phyloP scores from a whole-genome alignment of 768 basidiomycete genomes.

The Fomitopsis serialis region DNA sequence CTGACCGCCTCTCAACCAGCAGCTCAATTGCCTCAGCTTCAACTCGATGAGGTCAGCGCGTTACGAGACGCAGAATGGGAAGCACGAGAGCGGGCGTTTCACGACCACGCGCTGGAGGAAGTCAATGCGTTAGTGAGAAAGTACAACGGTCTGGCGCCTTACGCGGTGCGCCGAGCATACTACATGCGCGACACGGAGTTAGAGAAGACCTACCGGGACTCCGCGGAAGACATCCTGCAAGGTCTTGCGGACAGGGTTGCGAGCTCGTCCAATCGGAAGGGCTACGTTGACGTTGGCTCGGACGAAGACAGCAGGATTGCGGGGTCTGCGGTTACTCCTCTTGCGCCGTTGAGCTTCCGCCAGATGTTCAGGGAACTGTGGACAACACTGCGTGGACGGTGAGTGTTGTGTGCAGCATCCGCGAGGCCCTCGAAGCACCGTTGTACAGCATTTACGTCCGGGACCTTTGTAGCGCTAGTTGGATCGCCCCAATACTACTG shows the following conservation, averaged over 20 bases:
- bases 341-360: conserved; percentile 18
- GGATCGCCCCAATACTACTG: neutral
- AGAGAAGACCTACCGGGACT: conserved; percentile 43
- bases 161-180: conserved; percentile 64
- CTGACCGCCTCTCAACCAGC: conserved; percentile 41
- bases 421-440: neutral
- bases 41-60: conserved; percentile 29
- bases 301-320: conserved; percentile 6
- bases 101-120: conserved; percentile 62
- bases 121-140: conserved; percentile 72
- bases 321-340: conserved; percentile 1
- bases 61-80: conserved; percentile 71
- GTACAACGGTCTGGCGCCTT: conserved; percentile 79
- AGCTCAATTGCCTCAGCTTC: conserved; percentile 31
- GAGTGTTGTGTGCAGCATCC: conserved; percentile 1
- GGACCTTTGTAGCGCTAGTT: neutral
- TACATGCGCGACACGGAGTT: conserved; percentile 56
- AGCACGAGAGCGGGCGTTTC: conserved; percentile 57
- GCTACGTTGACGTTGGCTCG: conserved; percentile 4
- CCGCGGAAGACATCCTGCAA: conserved; percentile 45
- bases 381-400: conserved; percentile 13
- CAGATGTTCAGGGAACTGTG: conserved; percentile 26
- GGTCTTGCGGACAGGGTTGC: conserved; percentile 29
- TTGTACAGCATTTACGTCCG: neutral
- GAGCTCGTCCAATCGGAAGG: neutral